Evolutionary conservation across 805 yeast species (phyloP).

Genomic region (Grigorovia humatica): DNA sequence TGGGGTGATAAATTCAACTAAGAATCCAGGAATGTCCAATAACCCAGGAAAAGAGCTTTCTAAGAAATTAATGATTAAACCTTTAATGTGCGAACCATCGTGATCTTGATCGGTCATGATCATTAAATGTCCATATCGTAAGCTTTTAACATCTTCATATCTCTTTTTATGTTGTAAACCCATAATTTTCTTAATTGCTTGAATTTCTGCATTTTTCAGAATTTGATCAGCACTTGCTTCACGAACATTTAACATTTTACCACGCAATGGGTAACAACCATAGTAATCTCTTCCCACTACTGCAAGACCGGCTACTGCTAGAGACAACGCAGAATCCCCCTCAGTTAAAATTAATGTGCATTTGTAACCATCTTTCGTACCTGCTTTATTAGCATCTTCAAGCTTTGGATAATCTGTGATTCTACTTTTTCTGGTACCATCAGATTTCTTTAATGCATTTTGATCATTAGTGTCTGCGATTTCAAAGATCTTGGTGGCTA

Average conservation of each 20-base stretch:
- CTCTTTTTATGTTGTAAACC: conserved; percentile 88
- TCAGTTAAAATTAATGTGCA: conserved; percentile 92
- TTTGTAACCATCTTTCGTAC: conserved; percentile 82
- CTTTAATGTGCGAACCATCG: conserved; percentile 97
- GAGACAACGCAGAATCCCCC: conserved; percentile 90
- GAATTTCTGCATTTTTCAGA: conserved; percentile 85
- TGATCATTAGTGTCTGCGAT: conserved; percentile 86
- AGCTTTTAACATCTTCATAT: conserved; percentile 59
- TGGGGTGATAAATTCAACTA: conserved; percentile 91
- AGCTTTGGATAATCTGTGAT: conserved; percentile 82
- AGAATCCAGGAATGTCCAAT: conserved; percentile 79
- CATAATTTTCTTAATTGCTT: conserved; percentile 88
- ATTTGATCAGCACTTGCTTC: conserved; percentile 97
- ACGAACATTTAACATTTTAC: conserved; percentile 89
- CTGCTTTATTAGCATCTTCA: conserved; percentile 94
- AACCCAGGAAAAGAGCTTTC: conserved; percentile 93
- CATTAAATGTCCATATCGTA: conserved; percentile 95
- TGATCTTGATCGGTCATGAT: conserved; percentile 99
- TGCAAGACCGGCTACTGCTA: conserved; percentile 87
- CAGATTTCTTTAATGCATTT: conserved; percentile 75
- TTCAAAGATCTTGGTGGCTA: conserved; percentile 56
- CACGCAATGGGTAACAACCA: conserved; percentile 92
- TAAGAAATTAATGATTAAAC: conserved; percentile 82
- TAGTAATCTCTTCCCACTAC: conserved; percentile 93
- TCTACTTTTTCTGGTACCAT: conserved; percentile 75